A percentile compares a stretch with the other conserved stretches of the same genome.
Conservation (phyloP, 2,329 filamentous ascomycete genomes). For the Penicillium capsulatum region DNA sequence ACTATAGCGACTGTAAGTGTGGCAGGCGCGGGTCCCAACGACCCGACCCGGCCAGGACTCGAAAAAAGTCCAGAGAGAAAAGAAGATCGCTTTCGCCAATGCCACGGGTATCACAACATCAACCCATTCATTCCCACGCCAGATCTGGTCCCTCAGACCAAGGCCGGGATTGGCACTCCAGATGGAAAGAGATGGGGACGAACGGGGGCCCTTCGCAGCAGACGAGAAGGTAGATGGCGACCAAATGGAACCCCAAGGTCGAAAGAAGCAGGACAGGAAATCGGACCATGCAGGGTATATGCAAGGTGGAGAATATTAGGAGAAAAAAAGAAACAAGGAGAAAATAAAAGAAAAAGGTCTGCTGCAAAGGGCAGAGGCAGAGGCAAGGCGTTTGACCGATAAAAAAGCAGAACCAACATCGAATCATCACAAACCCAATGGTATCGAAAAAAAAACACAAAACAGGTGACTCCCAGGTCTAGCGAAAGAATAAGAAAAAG, state of each 20-base stretch:
- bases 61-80: conserved; percentile 5
- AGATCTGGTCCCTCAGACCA: conserved; percentile 11
- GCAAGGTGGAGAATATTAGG: conserved; percentile 14
- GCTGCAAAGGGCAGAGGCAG: conserved; percentile 11
- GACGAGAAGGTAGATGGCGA: not conserved
- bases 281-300: conserved; percentile 14
- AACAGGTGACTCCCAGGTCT: conserved; percentile 32
- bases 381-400: conserved; percentile 5
- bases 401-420: conserved; percentile 21
- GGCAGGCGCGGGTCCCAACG: conserved; percentile 5
- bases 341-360: conserved; percentile 4
- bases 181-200: conserved; percentile 9
- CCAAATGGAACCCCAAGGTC: conserved; percentile 3
- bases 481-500: conserved; percentile 37
- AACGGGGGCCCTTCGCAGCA: conserved; percentile 6
- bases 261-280: conserved; percentile 2
- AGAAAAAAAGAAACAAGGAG: conserved; percentile 7
- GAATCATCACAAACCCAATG: conserved; percentile 28
- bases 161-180: too few relatives aligned
- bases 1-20: conserved; percentile 21
- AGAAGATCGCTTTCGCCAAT: conserved; percentile 15
- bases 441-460: conserved; percentile 27
- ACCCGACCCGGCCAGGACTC: conserved; percentile 5
- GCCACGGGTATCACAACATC: conserved; percentile 25
- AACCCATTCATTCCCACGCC: conserved; percentile 14